Evolutionary conservation across 352 stramenopile genomes (phyloP).

Genomic region (Globisporangium camurandrum): DNA sequence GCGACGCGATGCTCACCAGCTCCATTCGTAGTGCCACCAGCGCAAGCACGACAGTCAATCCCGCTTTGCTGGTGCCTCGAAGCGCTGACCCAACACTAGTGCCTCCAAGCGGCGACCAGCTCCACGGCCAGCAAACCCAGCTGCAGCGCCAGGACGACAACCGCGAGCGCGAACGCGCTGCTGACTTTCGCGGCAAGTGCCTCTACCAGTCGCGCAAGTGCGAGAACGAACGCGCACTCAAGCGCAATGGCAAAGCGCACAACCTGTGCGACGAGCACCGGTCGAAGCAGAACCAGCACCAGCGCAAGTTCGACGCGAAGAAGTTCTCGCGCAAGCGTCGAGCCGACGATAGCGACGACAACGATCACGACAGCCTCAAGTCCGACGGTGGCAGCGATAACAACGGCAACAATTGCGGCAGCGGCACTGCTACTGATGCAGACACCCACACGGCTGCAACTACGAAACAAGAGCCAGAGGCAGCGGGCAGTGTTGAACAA

Average conservation of each 20-base stretch:
- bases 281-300: conserved; percentile 73
- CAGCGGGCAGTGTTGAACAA: neutral
- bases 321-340: conserved; percentile 56
- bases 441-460: too few relatives aligned
- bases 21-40: neutral
- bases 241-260: conserved; percentile 70
- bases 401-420: too few relatives aligned
- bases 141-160: too few relatives aligned
- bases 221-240: conserved; percentile 72
- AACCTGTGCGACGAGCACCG: conserved; percentile 76
- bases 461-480: neutral
- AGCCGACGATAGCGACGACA: conserved; percentile 8
- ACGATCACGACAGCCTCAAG: conserved; percentile 1
- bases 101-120: too few relatives aligned
- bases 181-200: conserved; percentile 53
- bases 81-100: too few relatives aligned
- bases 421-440: too few relatives aligned
- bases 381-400: neutral
- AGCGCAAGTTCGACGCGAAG: conserved; percentile 79
- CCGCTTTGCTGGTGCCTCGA: too few relatives aligned
- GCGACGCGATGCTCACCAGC: neutral
- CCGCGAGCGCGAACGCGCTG: conserved; percentile 2
- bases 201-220: conserved; percentile 76
- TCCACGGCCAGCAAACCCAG: too few relatives aligned
- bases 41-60: too few relatives aligned